Conservation (phyloP, 1,284 basidiomycete species). For the Xerocomus amazonicus region DNA sequence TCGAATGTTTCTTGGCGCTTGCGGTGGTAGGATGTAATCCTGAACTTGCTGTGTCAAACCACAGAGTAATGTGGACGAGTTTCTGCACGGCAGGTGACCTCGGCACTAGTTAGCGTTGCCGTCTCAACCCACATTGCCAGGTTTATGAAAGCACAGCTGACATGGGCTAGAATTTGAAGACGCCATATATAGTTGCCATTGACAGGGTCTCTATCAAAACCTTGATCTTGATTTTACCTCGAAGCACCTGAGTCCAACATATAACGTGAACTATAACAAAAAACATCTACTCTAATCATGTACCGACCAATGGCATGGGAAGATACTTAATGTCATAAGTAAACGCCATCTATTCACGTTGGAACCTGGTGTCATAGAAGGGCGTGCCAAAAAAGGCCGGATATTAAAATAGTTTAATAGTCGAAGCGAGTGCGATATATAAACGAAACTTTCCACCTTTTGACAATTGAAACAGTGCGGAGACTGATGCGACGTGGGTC, state of each 20-base stretch:
- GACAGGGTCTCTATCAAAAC: too few relatives aligned
- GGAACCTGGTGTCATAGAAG: constrained; percentile 9
- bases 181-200: too few relatives aligned
- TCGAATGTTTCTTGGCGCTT: background rate
- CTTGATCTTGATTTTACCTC: constrained; percentile 1
- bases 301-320: constrained; percentile 15
- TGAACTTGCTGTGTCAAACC: too few relatives aligned
- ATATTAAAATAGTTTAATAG: constrained; percentile 30
- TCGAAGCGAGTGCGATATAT: constrained; percentile 28
- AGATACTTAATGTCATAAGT: constrained; percentile 19
- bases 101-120: too few relatives aligned
- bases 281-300: constrained; percentile 16
- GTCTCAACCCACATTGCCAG: too few relatives aligned
- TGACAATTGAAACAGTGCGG: constrained; percentile 8
- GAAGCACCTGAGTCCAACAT: constrained; percentile 10
- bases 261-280: constrained; percentile 31
- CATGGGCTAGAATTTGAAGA: too few relatives aligned
- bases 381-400: constrained; percentile 10
- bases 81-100: too few relatives aligned
- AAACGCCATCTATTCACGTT: constrained; percentile 16
- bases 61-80: too few relatives aligned
- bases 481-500: constrained; percentile 5
- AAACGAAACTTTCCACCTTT: constrained; percentile 21
- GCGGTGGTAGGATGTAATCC: too few relatives aligned
- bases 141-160: too few relatives aligned